Base-by-base conservation (phyloP, 2,329 filamentous ascomycete species). In the Alternaria sp. region DNA sequence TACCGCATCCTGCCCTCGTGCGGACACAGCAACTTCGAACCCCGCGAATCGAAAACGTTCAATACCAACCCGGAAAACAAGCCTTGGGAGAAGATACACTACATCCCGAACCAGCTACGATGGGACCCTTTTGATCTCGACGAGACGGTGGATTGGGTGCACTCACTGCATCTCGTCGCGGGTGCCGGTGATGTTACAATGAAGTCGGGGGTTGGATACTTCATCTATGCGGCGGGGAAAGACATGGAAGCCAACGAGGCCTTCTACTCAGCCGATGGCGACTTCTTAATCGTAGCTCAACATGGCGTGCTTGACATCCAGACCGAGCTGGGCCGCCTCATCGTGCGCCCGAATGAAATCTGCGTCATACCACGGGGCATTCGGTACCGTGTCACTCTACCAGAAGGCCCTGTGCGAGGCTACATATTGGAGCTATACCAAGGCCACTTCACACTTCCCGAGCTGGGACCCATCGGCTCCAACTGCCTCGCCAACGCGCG, bases 51-150 rank as follows among this genome's bases (percentile, higher is more conserved):
- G 17, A 72, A 74, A 7, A 81, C 80, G 2, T 83, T 81, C 72
- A 82, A 83, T 66, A 82, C 81, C 14, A 83, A 82, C 62, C 81
- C 80, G 0, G 81, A 82, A 63, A 79, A 78, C 65, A 80, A 81
- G 59, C 77, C 79, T 9, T 78, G 81, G 53, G 83, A 84, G 63
- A 85, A 85, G 71, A 83, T 92, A 66, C 87, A 90, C 67, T 88
- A 91, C 68, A 89, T 93, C 50, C 91, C 91, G 4, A 93, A 93
- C 72, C 90, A 94, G 77, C 82, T 94, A 29, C 86, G 90, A 65
- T 95, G 91, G 91, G 88, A 90, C 65, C 88, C 87, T 2, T 92
- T 92, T 72, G 88, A 92, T 67, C 81, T 93, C 48, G 87, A 91
- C 62, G 83, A 90, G 73, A 83, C 82, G 3, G 86, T 86, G 2